Conservation (phyloP, 768 basidiomycete species). For the Mycena venus region DNA sequence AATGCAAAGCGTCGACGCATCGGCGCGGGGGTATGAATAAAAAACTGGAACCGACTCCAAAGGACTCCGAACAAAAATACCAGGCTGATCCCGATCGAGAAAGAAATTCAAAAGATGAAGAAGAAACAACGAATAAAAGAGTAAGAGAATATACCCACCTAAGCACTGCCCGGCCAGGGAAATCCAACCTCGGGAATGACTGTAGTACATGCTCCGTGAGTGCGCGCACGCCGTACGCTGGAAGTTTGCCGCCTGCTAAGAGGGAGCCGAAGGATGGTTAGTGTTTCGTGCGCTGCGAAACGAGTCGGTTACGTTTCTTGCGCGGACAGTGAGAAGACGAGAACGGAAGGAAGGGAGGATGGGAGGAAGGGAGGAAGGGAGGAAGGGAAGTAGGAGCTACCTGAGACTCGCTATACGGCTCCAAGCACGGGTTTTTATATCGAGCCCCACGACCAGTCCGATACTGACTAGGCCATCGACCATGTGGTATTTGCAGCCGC, state of each 20-base stretch:
- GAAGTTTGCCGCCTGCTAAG: slow-evolving; percentile 66
- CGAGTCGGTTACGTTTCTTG: no score
- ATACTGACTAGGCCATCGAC: slow-evolving; percentile 89
- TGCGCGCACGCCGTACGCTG: slow-evolving; percentile 92
- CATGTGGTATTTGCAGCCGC: slow-evolving; percentile 97
- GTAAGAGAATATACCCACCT: slow-evolving; percentile 61
- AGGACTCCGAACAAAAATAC: no score
- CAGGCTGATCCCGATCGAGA: no score
- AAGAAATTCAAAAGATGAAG: no score
- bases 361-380: no score
- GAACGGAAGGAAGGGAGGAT: no score
- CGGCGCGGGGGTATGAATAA: no score
- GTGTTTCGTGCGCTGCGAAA: slow-evolving; percentile 87
- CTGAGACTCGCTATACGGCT: slow-evolving; percentile 94
- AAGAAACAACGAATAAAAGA: no score
- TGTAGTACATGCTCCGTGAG: slow-evolving; percentile 96
- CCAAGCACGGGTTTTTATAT: slow-evolving; percentile 96
- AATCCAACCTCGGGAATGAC: slow-evolving; percentile 85
- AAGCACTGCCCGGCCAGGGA: slow-evolving; percentile 94
- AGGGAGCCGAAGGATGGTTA: slow-evolving; percentile 92
- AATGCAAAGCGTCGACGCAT: no score
- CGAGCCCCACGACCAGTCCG: slow-evolving; percentile 93
- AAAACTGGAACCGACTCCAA: no score
- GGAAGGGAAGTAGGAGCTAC: slow-evolving; percentile 49
- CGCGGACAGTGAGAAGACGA: no score